These are phyloP conservation scores for Starmerella vitae DNA, from an alignment of 805 yeast species.

Conservation along the genomic window DNA sequence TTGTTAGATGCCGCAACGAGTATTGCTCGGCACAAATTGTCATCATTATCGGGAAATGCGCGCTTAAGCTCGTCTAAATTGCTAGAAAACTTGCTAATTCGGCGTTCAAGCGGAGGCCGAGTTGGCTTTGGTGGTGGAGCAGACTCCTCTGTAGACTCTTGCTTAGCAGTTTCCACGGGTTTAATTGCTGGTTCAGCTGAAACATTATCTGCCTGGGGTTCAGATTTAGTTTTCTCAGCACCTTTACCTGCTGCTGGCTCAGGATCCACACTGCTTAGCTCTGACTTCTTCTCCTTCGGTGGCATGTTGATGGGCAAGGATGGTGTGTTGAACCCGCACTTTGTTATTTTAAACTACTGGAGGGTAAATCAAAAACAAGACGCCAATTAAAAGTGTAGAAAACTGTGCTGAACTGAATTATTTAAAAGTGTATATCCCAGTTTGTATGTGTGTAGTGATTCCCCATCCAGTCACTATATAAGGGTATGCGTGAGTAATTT, in stretches of 20 bases:
- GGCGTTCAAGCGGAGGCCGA: constrained; percentile 36
- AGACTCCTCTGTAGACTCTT: neutral
- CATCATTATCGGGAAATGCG: constrained; percentile 75
- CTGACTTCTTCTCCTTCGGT: too few species aligned
- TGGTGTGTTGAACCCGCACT: too few species aligned
- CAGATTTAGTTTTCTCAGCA: neutral
- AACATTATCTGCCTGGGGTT: too few species aligned
- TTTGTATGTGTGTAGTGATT: too few species aligned
- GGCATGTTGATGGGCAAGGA: too few species aligned
- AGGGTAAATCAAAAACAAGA: too few species aligned
- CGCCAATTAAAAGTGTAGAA: too few species aligned
- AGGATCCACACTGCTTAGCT: constrained; percentile 9
- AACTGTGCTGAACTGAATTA: too few species aligned
- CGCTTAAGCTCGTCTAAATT: constrained; percentile 52
- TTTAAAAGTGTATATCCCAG: too few species aligned
- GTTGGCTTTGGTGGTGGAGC: constrained; percentile 32
- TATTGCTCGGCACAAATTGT: constrained; percentile 56
- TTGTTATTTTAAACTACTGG: too few species aligned
- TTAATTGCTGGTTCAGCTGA: neutral
- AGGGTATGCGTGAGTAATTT: too few species aligned
- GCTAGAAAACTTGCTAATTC: constrained; percentile 38
- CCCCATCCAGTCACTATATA: too few species aligned
- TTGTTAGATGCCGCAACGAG: constrained; percentile 75
- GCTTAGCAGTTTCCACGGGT: neutral
- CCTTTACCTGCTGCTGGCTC: constrained; percentile 7